These are phyloP conservation scores for Lyophyllum decastes DNA, from an alignment of 768 basidiomycete species.

Conservation along the genomic window DNA sequence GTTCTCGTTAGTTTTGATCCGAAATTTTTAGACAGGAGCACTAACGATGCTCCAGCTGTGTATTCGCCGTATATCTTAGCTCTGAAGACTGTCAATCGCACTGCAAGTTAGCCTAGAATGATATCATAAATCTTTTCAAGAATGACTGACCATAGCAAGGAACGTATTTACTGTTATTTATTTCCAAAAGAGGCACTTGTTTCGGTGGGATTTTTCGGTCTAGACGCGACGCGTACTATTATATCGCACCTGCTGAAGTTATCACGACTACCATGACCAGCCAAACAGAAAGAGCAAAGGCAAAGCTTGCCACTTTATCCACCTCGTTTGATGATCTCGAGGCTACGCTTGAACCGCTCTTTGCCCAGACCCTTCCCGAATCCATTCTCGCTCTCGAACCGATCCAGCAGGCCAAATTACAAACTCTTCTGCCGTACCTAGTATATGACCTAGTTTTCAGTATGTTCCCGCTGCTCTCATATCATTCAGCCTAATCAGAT, in stretches of 20 bases:
- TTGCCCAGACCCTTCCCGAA: constrained; percentile 69
- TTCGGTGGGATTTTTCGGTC: constrained; percentile 13
- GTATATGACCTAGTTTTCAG: constrained; percentile 87
- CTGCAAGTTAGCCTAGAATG: constrained; percentile 9
- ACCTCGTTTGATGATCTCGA: constrained; percentile 73
- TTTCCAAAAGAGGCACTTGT: constrained; percentile 4
- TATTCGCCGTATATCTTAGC: constrained; percentile 93
- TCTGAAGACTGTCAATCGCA: constrained; percentile 71
- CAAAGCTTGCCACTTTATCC: constrained; percentile 49
- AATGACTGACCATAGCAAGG: constrained; percentile 45
- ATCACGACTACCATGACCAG: constrained; percentile 36
- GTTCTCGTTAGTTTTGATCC: constrained; percentile 15
- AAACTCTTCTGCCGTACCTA: constrained; percentile 78
- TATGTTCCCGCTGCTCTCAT: constrained; percentile 33
- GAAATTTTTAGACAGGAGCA: constrained; percentile 18
- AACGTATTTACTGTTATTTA: constrained; percentile 34
- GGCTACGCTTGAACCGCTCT: constrained; percentile 60
- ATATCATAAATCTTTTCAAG: constrained; percentile 2
- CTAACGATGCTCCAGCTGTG: constrained; percentile 92
- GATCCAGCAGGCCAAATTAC: constrained; percentile 80
- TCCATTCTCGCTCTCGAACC: constrained; percentile 64
- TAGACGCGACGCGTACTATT: neutral
- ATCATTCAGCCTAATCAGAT: constrained; percentile 9
- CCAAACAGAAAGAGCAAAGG: constrained; percentile 47
- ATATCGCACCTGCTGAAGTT: neutral